These are phyloP conservation scores for Colletotrichum somersetense DNA, from an alignment of 2,329 filamentous ascomycete species.

Conservation along the genomic window DNA sequence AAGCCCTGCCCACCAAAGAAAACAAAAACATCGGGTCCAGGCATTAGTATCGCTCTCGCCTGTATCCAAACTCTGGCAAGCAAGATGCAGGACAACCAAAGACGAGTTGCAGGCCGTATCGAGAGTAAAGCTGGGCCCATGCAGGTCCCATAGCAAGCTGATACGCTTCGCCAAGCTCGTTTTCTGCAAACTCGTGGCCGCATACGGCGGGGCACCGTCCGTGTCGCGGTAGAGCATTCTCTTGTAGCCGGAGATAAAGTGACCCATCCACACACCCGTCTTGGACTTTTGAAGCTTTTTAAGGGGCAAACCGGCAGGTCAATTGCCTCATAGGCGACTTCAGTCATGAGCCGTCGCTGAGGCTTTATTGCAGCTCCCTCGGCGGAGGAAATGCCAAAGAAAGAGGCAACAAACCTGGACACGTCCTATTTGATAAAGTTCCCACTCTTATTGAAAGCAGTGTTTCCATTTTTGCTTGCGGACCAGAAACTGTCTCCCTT, in stretches of 20 bases:
- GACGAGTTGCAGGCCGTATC: constrained; percentile 52
- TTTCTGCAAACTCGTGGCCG: constrained; percentile 46
- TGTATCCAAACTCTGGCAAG: constrained; percentile 46
- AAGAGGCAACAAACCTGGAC: constrained; percentile 43
- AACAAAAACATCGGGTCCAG: background rate
- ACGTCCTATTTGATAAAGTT: background rate
- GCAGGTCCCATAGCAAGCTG: constrained; percentile 45
- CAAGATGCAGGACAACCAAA: constrained; percentile 50
- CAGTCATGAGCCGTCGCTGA: constrained; percentile 45
- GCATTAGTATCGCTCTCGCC: constrained; percentile 46
- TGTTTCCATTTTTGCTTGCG: background rate
- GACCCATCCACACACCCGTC: constrained; percentile 51
- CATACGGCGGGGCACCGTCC: constrained; percentile 41
- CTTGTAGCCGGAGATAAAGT: constrained; percentile 51
- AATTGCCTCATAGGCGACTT: background rate
- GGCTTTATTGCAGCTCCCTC: constrained; percentile 48
- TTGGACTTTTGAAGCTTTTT: constrained; percentile 44
- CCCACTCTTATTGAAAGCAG: constrained; percentile 21
- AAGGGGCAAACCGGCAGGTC: constrained; percentile 35
- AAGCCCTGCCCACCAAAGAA: background rate
- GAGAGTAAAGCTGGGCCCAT: constrained; percentile 49
- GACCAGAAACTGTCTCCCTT: background rate
- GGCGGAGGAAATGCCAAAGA: constrained; percentile 42
- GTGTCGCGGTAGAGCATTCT: constrained; percentile 45
- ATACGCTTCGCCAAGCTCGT: constrained; percentile 43